These are phyloP conservation scores for Backusella australiensis DNA, from an alignment of 192 early-diverging fungal species.

Conservation along the genomic window DNA sequence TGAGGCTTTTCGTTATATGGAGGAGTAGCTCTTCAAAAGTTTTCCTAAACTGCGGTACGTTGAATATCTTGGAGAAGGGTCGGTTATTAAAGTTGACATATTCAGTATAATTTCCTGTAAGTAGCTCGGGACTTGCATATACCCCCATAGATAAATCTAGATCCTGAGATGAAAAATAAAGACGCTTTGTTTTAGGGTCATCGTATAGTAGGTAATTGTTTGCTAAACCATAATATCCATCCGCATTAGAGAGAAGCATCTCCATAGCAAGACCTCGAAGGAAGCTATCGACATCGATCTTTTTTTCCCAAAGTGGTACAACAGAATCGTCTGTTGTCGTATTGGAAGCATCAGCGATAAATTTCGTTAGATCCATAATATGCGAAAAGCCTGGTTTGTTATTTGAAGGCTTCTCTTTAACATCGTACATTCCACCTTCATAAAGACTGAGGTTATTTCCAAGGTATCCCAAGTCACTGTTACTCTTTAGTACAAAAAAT, in stretches of 20 bases:
- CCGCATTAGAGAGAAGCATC: not conserved
- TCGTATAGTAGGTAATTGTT: slow-evolving; percentile 24
- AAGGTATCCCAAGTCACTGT: not conserved
- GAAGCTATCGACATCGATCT: slow-evolving; percentile 4
- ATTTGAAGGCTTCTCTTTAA: not conserved
- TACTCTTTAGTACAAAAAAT: not conserved
- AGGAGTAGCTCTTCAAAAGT: not conserved
- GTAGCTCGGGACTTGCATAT: not conserved
- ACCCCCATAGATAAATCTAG: slow-evolving; percentile 14
- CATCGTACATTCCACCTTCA: not conserved
- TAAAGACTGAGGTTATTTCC: not conserved
- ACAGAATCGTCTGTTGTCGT: not conserved
- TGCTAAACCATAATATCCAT: slow-evolving; percentile 18
- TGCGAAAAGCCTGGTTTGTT: not conserved
- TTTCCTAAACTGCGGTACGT: not conserved
- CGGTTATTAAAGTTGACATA: slow-evolving; percentile 9
- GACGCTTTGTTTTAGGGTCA: not conserved
- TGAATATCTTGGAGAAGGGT: not conserved
- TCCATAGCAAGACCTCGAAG: slow-evolving; percentile 23
- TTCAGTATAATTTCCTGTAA: slow-evolving; percentile 6
- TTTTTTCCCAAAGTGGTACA: not conserved
- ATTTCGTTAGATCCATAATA: slow-evolving; percentile 3
- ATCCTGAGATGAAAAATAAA: slow-evolving; percentile 9
- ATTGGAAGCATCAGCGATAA: not conserved
- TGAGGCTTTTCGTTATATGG: not conserved